Base-by-base conservation (phyloP, 148 eudicot genomes). In the Polygonum maritimum region DNA sequence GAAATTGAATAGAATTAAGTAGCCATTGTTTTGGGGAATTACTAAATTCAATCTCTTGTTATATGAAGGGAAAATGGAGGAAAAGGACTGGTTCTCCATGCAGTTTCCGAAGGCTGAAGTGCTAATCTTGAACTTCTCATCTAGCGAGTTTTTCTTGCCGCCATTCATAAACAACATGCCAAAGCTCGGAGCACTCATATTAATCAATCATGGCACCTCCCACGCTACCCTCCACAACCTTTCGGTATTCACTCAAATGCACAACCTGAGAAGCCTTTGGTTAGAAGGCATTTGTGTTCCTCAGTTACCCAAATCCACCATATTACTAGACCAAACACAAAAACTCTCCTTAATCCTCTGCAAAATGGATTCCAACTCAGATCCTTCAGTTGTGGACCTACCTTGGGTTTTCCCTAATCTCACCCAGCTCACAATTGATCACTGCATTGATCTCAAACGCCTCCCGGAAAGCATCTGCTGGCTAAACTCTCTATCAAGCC, bases 21-120 rank as follows among this genome's bases (percentile, higher is more conserved):
- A 7, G 36, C 9, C 67, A 60, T 60, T n/a, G 7, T 11, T 21
- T 58, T n/a, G 26, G 9, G 67, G 3, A 22, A 60, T 12, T 62
- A 38, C 38, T 62, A 62, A 62, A 6, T 33, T 62, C 16, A 62
- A 26, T 62, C 14, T 62, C 31, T 26, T 26, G 6, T 26, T 62
- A 10, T 22, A 69, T 82, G 44, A 48, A 92, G 97, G 88, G 65
- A 91, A 90, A 87, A 92, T 90, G 92, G 73, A 74, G 78, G 89
- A 87, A 75, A 85, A 74, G 78, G 91, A 90, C 47, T 92, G 97
- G 97, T 79, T 78, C 48, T 2, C 52, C 5, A 92, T 90, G 95
- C 83, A 85, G 41, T 92, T 87, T 76, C 97, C 95, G 3, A 89
- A 88, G 73, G 92, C 94, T 57, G 97, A 92, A 86, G 95, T 92